Evolutionary conservation across 31 red algal genomes (phyloP), one percentile per base, ranked within the genome.

Genomic region (Odonthalia washingtoniensis): DNA sequence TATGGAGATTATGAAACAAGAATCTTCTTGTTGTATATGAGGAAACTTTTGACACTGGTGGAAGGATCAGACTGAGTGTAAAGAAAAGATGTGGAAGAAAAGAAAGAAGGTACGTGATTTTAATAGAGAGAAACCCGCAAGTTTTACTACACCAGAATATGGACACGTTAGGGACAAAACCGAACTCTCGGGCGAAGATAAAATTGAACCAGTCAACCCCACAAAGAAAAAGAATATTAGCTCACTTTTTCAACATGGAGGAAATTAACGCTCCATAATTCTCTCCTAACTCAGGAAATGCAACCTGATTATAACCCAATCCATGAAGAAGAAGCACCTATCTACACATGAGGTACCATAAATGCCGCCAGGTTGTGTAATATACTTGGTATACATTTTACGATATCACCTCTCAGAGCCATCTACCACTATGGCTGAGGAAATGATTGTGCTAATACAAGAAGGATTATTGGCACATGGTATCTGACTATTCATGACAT

Each of bases 361-460:
- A 52, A 88, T 18, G 85, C 74, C 21, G 30, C 74, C 16, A 12
- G 30, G 37, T 28, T 88, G 26, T 66, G 75, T 69, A 64, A 79
- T 39, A 39, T 33, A 24, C 74, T 69, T 31, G 1, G 31, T 0
- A 80, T 79, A 21, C 82, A 65, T 4, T 26, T 86, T 57, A 79
- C 27, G 0, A 26, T 90, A 52, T 2, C 46, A 31, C 34, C 64
- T 32, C 77, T 21, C 16, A 34, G 41, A 36, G 46, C 81, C 18
- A 5, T 66, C 12, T 74, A 81, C 37, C 40, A 46, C 21, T 77
- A 90, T 74, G 76, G 64, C 33, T 90, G 87, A 77, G 78, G 76
- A 46, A 63, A 42, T 4, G 74, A 74, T 21, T 80, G 87, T 65
- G 6, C 35, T 27, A 62, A 90, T 34, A 43, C 87, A 0, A 82